These are phyloP conservation scores for Clathrus columnatus DNA, from an alignment of 768 basidiomycete genomes.

Conservation along the genomic window DNA sequence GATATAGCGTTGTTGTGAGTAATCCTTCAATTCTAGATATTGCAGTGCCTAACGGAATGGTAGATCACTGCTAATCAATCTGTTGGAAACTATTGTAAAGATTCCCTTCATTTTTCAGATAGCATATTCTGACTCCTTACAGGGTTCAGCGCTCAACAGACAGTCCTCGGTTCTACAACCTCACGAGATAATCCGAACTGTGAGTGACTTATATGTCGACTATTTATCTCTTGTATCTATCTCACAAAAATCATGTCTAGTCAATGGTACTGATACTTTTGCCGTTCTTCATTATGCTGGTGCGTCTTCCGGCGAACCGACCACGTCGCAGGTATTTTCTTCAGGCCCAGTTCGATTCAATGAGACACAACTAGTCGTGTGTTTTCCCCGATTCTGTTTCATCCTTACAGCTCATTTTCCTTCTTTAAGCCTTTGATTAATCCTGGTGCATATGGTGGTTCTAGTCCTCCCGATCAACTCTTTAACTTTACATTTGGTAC, in stretches of 20 bases:
- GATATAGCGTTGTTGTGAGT: slow-evolving; percentile 1
- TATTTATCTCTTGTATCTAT: background rate
- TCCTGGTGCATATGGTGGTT: slow-evolving; percentile 11
- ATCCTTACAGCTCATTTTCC: slow-evolving; percentile 6
- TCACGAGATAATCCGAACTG: slow-evolving; percentile 2
- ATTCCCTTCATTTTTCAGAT: background rate
- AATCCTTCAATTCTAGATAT: background rate
- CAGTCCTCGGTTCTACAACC: background rate
- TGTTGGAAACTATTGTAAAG: slow-evolving; percentile 18
- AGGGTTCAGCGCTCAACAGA: slow-evolving; percentile 13
- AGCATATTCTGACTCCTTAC: background rate
- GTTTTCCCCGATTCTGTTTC: slow-evolving; percentile 18
- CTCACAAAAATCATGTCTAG: slow-evolving; percentile 18
- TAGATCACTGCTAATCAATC: slow-evolving; percentile 19
- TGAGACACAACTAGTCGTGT: slow-evolving; percentile 24
- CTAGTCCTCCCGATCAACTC: background rate
- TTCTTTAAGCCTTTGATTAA: slow-evolving; percentile 13
- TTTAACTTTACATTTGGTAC: slow-evolving; percentile 7
- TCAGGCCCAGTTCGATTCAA: slow-evolving; percentile 19
- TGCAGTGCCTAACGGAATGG: background rate
- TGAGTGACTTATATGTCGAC: background rate
- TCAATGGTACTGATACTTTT: slow-evolving; percentile 30
- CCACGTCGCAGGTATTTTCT: slow-evolving; percentile 20
- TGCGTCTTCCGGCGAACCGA: slow-evolving; percentile 31
- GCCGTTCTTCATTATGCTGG: slow-evolving; percentile 45